phyloP scores from a whole-genome alignment of 2,329 filamentous ascomycete species.

The Colletotrichum spaethianum region DNA sequence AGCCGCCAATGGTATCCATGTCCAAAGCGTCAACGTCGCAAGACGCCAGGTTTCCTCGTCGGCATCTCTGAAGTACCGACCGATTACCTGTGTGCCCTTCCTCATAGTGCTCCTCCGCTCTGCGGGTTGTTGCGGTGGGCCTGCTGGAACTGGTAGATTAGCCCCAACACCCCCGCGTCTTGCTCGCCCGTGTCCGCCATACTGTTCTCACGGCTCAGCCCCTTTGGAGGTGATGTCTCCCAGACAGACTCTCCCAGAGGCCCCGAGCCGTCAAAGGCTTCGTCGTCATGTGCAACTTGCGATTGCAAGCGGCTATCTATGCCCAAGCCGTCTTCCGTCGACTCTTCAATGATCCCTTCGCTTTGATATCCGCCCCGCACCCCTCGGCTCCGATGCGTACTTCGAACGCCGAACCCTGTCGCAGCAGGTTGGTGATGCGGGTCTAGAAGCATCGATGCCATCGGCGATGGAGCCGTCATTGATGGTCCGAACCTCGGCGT shows the following conservation, averaged over 20 bases:
- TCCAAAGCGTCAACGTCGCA: neutral
- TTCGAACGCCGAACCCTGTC: conserved; percentile 60
- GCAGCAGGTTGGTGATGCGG: conserved; percentile 79
- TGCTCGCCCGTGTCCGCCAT: conserved; percentile 60
- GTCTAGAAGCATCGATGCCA: conserved; percentile 81
- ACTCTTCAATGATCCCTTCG: conserved; percentile 71
- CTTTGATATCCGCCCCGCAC: conserved; percentile 61
- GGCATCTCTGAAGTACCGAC: neutral
- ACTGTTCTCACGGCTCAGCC: conserved; percentile 67
- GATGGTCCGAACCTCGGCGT: conserved; percentile 61
- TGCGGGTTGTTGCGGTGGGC: conserved; percentile 66
- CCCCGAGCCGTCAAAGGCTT: conserved; percentile 66
- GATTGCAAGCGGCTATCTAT: conserved; percentile 58
- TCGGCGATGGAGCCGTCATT: conserved; percentile 71
- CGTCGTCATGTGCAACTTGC: conserved; percentile 72
- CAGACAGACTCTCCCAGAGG: conserved; percentile 72
- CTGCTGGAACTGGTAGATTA: conserved; percentile 73
- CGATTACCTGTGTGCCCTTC: neutral
- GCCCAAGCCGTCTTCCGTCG: conserved; percentile 61
- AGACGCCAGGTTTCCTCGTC: neutral
- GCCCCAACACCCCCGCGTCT: conserved; percentile 69
- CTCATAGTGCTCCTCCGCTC: conserved; percentile 48
- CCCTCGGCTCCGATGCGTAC: conserved; percentile 62
- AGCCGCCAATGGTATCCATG: neutral
- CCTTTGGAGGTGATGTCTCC: conserved; percentile 69